These are phyloP conservation scores for Aspergillus sclerotialis DNA, from an alignment of 2,329 filamentous ascomycete genomes.

Conservation along the genomic window DNA sequence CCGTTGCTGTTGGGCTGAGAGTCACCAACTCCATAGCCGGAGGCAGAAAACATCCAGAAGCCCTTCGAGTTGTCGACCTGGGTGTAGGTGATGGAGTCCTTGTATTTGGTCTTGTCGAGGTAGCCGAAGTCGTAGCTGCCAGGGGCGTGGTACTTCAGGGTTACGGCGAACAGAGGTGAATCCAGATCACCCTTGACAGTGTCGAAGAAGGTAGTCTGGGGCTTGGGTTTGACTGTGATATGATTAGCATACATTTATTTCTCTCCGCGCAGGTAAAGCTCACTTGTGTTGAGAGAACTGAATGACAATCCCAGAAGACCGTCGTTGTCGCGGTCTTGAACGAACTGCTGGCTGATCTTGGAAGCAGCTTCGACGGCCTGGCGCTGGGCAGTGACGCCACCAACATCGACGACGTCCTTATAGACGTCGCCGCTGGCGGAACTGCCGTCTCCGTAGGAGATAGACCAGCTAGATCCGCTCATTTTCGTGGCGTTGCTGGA, in stretches of 20 bases:
- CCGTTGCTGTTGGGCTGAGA: constrained; percentile 28
- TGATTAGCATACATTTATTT: too few relatives aligned
- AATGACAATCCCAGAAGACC: constrained; percentile 57
- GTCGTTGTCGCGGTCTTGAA: constrained; percentile 47
- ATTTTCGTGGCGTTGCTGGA: constrained; percentile 41
- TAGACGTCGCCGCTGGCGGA: constrained; percentile 59
- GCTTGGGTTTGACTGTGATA: constrained; percentile 36
- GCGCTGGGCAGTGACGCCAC: constrained; percentile 49
- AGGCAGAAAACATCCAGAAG: constrained; percentile 57
- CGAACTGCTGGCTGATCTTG: constrained; percentile 49
- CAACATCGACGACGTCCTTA: constrained; percentile 57
- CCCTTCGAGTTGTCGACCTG: constrained; percentile 51
- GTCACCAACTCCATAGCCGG: constrained; percentile 50
- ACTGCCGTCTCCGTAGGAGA: constrained; percentile 60
- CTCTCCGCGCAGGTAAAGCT: constrained; percentile 3
- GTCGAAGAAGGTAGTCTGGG: constrained; percentile 55
- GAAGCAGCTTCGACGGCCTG: constrained; percentile 63
- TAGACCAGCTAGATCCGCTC: constrained; percentile 49
- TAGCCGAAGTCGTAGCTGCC: constrained; percentile 53
- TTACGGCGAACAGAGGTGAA: constrained; percentile 47
- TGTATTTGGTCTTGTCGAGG: constrained; percentile 54
- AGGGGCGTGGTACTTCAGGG: constrained; percentile 47
- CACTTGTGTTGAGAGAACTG: constrained; percentile 50
- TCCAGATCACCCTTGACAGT: constrained; percentile 47
- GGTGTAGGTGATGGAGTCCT: constrained; percentile 50